Conservation (phyloP, 805 yeast genomes). For the Starmerella etchellsii region DNA sequence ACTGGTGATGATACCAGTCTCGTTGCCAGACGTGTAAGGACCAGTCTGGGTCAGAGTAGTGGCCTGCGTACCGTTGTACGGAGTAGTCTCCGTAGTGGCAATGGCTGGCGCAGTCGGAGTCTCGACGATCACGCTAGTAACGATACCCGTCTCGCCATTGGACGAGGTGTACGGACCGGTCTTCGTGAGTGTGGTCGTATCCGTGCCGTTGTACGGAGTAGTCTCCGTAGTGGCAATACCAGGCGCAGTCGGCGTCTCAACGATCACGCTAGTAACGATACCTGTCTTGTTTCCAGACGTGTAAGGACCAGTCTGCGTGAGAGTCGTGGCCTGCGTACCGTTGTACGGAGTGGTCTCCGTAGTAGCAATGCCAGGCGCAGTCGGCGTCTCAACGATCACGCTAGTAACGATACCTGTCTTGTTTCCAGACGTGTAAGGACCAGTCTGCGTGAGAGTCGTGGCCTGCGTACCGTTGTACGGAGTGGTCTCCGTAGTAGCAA, state of each 20-base stretch:
- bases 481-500: not conserved
- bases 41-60: slow-evolving; percentile 2
- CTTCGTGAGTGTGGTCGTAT: not conserved
- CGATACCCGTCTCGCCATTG: not conserved
- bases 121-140: slow-evolving; percentile 1
- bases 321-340: not conserved
- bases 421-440: slow-evolving; percentile 1
- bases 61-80: not conserved
- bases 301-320: slow-evolving; percentile 6
- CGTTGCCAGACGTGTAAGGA: not conserved
- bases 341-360: slow-evolving; percentile 2
- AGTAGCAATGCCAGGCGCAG: slow-evolving; percentile 1
- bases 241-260: slow-evolving; percentile 4
- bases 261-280: slow-evolving; percentile 1
- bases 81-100: slow-evolving; percentile 1
- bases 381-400: slow-evolving; percentile 1
- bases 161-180: not conserved
- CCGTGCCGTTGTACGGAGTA: not conserved
- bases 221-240: not conserved
- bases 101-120: slow-evolving; percentile 2
- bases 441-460: slow-evolving; percentile 1
- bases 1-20: not conserved
- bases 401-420: slow-evolving; percentile 1
- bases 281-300: not conserved
- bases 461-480: not conserved